A percentile compares a stretch with the other conserved stretches of the same genome.
phyloP scores from a whole-genome alignment of 352 stramenopile species.

The Pythium periplocum region DNA sequence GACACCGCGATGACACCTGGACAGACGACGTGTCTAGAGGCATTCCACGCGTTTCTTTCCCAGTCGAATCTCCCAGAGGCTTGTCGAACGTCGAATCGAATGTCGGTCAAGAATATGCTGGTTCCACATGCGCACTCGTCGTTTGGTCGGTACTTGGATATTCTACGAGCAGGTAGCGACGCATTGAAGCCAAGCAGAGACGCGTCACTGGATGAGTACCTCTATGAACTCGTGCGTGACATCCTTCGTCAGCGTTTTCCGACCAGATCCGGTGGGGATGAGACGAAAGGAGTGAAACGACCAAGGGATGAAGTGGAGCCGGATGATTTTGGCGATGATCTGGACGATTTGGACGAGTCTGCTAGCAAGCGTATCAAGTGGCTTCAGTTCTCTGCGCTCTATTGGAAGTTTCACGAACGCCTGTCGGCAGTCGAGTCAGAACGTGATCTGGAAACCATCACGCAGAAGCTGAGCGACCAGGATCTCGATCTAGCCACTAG shows the following conservation, averaged over 20 bases:
- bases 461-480: conserved; percentile 27
- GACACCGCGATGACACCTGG: conserved; percentile 11
- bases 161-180: too few relatives aligned
- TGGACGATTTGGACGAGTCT: conserved; percentile 13
- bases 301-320: too few relatives aligned
- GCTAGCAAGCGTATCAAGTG: conserved; percentile 16
- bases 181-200: too few relatives aligned
- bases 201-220: too few relatives aligned
- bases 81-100: too few relatives aligned
- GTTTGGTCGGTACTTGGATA: neutral
- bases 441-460: conserved; percentile 18
- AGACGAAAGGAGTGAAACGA: too few relatives aligned
- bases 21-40: conserved; percentile 30
- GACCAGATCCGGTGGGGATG: too few relatives aligned
- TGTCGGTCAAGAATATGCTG: conserved; percentile 9
- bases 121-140: conserved; percentile 13
- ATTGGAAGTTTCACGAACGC: conserved; percentile 36
- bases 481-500: conserved; percentile 45
- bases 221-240: too few relatives aligned
- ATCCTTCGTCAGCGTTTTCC: too few relatives aligned
- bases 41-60: conserved; percentile 37
- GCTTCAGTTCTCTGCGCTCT: conserved; percentile 18
- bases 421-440: conserved; percentile 24
- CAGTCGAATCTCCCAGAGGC: conserved; percentile 37
- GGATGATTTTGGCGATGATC: conserved; percentile 4